These are phyloP conservation scores for Lactuca sativa DNA, from an alignment of 129 eudicot genomes.

Conservation along the genomic window DNA sequence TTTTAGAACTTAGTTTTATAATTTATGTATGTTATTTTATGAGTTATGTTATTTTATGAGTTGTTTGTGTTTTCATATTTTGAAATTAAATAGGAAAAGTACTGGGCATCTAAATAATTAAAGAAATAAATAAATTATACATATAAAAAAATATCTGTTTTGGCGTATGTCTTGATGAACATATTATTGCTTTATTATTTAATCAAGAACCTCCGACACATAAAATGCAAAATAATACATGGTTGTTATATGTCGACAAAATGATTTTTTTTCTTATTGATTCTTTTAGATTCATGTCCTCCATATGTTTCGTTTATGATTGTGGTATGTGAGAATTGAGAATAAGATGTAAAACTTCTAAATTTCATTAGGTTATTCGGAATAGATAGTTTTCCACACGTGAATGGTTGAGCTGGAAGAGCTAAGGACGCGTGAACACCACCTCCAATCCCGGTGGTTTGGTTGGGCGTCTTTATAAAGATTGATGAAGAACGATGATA, in stretches of 20 bases:
- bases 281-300: not conserved
- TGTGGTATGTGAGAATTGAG: not conserved
- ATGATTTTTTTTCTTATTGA: not conserved
- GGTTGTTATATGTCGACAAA: conserved; percentile 1
- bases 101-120: not conserved
- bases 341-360: not conserved
- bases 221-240: not conserved
- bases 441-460: too few species aligned
- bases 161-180: not conserved
- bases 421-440: too few species aligned
- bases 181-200: not conserved
- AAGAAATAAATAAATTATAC: too few species aligned
- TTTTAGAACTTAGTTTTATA: too few species aligned
- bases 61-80: too few species aligned
- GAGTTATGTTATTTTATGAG: too few species aligned
- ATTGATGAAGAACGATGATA: not conserved
- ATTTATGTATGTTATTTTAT: too few species aligned
- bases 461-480: too few species aligned
- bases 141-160: not conserved
- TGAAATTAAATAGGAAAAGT: too few species aligned
- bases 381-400: too few species aligned
- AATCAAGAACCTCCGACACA: not conserved
- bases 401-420: too few species aligned
- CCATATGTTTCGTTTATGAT: not conserved
- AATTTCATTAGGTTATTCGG: too few species aligned